These are phyloP conservation scores for Osmanthus fragrans DNA, from an alignment of 257 asterid genomes.

Conservation along the genomic window DNA sequence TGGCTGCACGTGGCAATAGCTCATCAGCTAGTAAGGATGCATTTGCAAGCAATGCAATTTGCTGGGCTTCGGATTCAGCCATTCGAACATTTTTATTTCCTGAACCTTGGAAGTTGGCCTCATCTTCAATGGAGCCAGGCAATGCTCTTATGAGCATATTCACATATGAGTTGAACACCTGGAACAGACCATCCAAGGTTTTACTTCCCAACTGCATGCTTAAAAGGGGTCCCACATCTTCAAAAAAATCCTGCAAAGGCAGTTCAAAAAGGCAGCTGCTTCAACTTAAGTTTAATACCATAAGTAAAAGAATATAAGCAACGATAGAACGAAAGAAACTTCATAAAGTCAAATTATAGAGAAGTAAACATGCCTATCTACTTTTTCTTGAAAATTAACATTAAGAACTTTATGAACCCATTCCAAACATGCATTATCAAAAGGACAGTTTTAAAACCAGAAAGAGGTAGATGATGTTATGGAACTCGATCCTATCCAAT, in stretches of 20 bases:
- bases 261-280: constrained; percentile 13
- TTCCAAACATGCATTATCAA: constrained; percentile 10
- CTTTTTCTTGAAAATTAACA: neutral
- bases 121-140: constrained; percentile 91
- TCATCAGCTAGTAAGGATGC: constrained; percentile 95
- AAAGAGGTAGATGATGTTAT: neutral
- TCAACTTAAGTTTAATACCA: constrained; percentile 21
- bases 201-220: constrained; percentile 93
- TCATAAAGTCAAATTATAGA: neutral
- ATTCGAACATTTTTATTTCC: constrained; percentile 83
- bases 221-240: constrained; percentile 91
- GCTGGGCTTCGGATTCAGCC: constrained; percentile 97
- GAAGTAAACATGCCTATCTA: neutral
- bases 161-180: constrained; percentile 80
- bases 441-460: constrained; percentile 8
- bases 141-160: constrained; percentile 90
- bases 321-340: neutral
- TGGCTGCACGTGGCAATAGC: constrained; percentile 92
- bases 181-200: constrained; percentile 91
- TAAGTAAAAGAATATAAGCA: neutral
- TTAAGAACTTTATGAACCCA: constrained; percentile 3
- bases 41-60: constrained; percentile 96
- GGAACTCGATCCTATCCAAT: constrained; percentile 1
- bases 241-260: constrained; percentile 81
- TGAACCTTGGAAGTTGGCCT: constrained; percentile 70